A percentile compares a stretch with the other conserved stretches of the same genome.
These are phyloP conservation scores for Grifola frondosa DNA, from an alignment of 1,284 basidiomycete species.

Conservation along the genomic window DNA sequence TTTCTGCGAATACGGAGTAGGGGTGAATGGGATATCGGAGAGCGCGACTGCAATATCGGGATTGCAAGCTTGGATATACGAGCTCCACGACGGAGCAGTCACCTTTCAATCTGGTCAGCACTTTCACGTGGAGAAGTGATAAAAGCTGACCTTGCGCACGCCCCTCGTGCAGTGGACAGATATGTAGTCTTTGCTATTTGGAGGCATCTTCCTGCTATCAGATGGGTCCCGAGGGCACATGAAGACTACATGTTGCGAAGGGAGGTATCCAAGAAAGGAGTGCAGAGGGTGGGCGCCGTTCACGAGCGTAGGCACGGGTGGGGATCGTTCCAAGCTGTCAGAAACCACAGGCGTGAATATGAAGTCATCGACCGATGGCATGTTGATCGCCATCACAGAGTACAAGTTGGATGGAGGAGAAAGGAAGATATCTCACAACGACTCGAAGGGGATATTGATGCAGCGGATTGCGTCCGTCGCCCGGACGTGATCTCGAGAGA, in stretches of 20 bases:
- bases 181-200: constrained; percentile 61
- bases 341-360: constrained; percentile 1
- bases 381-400: not conserved
- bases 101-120: constrained; percentile 43
- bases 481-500: constrained; percentile 62
- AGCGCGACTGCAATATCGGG: constrained; percentile 75
- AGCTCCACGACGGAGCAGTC: constrained; percentile 51
- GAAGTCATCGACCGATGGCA: not conserved
- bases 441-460: constrained; percentile 73
- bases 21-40: constrained; percentile 65
- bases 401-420: not conserved
- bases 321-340: constrained; percentile 56
- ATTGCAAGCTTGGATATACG: constrained; percentile 47
- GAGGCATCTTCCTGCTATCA: constrained; percentile 63
- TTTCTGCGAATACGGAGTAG: constrained; percentile 67
- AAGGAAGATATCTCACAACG: constrained; percentile 60
- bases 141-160: constrained; percentile 58
- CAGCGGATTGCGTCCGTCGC: constrained; percentile 52
- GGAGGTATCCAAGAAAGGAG: constrained; percentile 54
- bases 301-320: constrained; percentile 60
- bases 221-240: constrained; percentile 66
- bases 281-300: constrained; percentile 53
- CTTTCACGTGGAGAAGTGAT: not conserved
- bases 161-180: constrained; percentile 65
- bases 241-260: constrained; percentile 50